A percentile compares a stretch with the other conserved stretches of the same genome.
phyloP scores from a whole-genome alignment of 306 rosid species.

The Citrullus colocynthis region DNA sequence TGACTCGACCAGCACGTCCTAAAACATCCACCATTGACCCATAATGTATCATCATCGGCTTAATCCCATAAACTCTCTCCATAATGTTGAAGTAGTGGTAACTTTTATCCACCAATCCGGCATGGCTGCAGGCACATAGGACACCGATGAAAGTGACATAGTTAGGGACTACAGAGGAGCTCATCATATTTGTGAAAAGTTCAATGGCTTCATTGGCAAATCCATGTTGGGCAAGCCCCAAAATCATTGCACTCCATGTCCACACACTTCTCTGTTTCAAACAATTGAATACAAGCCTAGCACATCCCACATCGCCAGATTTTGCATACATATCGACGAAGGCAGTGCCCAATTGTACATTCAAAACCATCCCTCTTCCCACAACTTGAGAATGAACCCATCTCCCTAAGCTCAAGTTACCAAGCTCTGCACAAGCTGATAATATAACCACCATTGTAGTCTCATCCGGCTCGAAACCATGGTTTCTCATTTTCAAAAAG shows the following conservation, averaged over 20 bases:
- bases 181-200: constrained; percentile 35
- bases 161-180: constrained; percentile 43
- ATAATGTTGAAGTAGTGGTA: constrained; percentile 45
- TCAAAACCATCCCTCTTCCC: constrained; percentile 47
- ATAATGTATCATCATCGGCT: constrained; percentile 60
- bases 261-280: constrained; percentile 61
- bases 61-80: constrained; percentile 54
- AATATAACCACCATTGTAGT: constrained; percentile 75
- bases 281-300: constrained; percentile 40
- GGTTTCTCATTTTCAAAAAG: constrained; percentile 47
- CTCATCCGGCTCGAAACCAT: constrained; percentile 64
- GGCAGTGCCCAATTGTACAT: constrained; percentile 60
- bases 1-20: constrained; percentile 58
- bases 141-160: constrained; percentile 74
- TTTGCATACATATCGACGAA: constrained; percentile 84
- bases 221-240: constrained; percentile 84
- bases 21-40: constrained; percentile 80
- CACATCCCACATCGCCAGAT: constrained; percentile 53
- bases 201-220: constrained; percentile 58
- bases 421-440: constrained; percentile 57
- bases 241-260: constrained; percentile 94
- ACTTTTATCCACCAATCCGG: constrained; percentile 59
- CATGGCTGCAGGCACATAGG: constrained; percentile 85
- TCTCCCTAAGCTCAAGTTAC: constrained; percentile 66
- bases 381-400: constrained; percentile 59